Conservation (phyloP, 495 filamentous ascomycete genomes). For the Coniosporium apollinis region DNA sequence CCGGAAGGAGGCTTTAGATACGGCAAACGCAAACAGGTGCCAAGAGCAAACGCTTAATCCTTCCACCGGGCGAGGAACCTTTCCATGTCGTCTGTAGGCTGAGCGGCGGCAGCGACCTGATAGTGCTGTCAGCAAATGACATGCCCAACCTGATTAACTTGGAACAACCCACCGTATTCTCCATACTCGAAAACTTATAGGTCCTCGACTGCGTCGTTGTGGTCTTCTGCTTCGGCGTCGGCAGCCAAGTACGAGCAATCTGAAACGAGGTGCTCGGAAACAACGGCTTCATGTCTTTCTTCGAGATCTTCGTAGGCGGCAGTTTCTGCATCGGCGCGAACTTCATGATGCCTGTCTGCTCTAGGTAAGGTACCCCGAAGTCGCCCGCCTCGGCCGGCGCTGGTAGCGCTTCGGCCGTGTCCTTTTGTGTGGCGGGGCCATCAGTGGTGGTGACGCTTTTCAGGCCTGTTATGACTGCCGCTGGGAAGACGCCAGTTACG, state of each 20-base stretch:
- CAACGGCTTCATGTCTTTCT: conserved; percentile 33
- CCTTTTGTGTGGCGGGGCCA: conserved; percentile 27
- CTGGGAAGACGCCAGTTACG: conserved; percentile 48
- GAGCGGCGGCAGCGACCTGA: conserved; percentile 29
- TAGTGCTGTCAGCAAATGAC: conserved; percentile 7
- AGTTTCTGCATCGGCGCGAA: conserved; percentile 60
- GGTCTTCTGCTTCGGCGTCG: conserved; percentile 35
- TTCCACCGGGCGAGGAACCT: conserved; percentile 43
- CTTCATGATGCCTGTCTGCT: conserved; percentile 45
- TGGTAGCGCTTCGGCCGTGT: conserved; percentile 11
- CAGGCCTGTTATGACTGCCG: conserved; percentile 26
- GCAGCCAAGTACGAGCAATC: conserved; percentile 40
- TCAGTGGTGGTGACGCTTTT: conserved; percentile 28
- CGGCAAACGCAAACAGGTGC: too few species aligned
- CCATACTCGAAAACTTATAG: conserved; percentile 35
- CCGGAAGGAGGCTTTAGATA: too few species aligned
- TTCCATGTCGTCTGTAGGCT: conserved; percentile 37
- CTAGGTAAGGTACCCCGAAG: conserved; percentile 40
- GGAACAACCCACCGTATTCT: conserved; percentile 45
- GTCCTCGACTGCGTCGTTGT: conserved; percentile 46
- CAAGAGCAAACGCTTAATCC: conserved; percentile 25
- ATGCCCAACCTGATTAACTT: conserved; percentile 1
- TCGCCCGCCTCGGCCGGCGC: conserved; percentile 8
- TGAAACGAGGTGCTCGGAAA: conserved; percentile 45
- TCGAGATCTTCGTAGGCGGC: conserved; percentile 47